phyloP scores from a whole-genome alignment of 768 basidiomycete species.

The Tricholoma saponaceum region DNA sequence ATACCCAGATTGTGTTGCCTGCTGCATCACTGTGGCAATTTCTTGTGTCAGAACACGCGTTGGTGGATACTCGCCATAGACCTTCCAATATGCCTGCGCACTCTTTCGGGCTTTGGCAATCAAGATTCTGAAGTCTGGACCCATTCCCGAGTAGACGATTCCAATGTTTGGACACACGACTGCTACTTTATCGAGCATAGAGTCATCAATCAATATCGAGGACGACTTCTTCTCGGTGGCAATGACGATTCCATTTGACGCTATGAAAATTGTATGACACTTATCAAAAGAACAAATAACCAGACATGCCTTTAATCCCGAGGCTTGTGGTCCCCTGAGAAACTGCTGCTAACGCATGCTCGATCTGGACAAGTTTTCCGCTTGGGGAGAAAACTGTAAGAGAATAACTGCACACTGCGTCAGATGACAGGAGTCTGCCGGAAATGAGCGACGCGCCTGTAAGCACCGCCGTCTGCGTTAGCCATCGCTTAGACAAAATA shows the following conservation, averaged over 20 bases:
- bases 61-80: slow-evolving; percentile 97
- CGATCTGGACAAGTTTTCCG: slow-evolving; percentile 98
- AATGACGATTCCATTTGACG: slow-evolving; percentile 98
- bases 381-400: slow-evolving; percentile 99
- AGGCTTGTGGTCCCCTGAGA: slow-evolving; percentile 94
- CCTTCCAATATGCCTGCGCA: slow-evolving; percentile 99
- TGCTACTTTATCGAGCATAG: slow-evolving; percentile 96
- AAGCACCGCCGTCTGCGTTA: slow-evolving; percentile 77
- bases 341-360: slow-evolving; percentile 97
- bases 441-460: slow-evolving; percentile 44
- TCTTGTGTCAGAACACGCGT: slow-evolving; percentile 96
- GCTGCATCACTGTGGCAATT: slow-evolving; percentile 97
- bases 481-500: slow-evolving; percentile 48
- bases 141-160: slow-evolving; percentile 99
- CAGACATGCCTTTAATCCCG: slow-evolving; percentile 89
- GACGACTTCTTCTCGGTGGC: slow-evolving; percentile 99
- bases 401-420: slow-evolving; percentile 69
- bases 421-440: slow-evolving; percentile 5
- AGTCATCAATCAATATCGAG: slow-evolving; percentile 96
- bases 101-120: slow-evolving; percentile 94
- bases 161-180: slow-evolving; percentile 98
- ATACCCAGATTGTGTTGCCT: slow-evolving; percentile 98
- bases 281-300: slow-evolving; percentile 10
- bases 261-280: slow-evolving; percentile 35
- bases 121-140: slow-evolving; percentile 95